Base-by-base conservation (phyloP, 2,329 filamentous ascomycete genomes). In the Onygenales sp. region DNA sequence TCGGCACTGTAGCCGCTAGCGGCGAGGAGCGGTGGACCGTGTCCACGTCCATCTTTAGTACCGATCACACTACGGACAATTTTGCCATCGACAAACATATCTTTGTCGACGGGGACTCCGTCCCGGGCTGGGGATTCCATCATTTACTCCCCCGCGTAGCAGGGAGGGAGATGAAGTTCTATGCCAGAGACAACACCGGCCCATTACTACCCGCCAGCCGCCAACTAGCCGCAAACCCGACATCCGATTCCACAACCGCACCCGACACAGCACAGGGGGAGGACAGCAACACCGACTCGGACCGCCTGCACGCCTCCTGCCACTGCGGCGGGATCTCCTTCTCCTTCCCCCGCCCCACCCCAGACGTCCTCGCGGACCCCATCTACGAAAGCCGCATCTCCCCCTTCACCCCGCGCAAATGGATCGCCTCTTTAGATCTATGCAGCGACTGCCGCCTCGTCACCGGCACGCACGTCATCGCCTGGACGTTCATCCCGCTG, bases 281-380 rank as follows among this genome's bases (percentile, higher is more conserved):
- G 1, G 55, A 17, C 17, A 17, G 17, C 17, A 17, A 17, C 2
- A 17, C 17, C 17, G 17, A 17, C 17, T 17, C 17, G 17, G 17
- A 60, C 1, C 55, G 60, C 5, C 57, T 76, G 1, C 66, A 64
- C 10, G 72, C 67, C 1, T 59, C 69, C 47, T 77, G 75, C 56
- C 69, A 75, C 55, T 78, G 73, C 59, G 63, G 63, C 5, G 73
- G 72, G n/a, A 67, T 76, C 7, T 61, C 68, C 0, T 72, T 77
- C 60, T 68, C 54, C 52, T 68, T 77, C 51, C 59, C 66, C 8
- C 67, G 69, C 7, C 74, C 73, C 1, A 63, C 60, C 6, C 43
- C 54, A 2, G 62, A 64, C 6, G 67, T 68, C 6, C 52, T 63
- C 9, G 51, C 59, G 4, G 59, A 43, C 69, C 66, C 64, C 11